Conservation (phyloP, 2,329 filamentous ascomycete genomes). For the Keithomyces neogunnii region DNA sequence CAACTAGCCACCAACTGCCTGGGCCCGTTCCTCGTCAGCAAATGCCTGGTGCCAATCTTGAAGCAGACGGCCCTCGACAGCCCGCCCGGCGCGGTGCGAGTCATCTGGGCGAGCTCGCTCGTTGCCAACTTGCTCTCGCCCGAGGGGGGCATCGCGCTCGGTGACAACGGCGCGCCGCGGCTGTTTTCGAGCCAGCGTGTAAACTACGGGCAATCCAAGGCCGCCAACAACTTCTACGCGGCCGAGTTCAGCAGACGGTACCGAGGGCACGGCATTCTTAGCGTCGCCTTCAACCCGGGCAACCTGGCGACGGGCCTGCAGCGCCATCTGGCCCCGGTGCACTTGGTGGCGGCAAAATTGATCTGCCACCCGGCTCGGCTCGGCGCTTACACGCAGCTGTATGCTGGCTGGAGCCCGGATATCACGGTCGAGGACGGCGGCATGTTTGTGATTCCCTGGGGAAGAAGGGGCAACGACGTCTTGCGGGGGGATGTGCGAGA, state of each 20-base stretch:
- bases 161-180: slow-evolving; percentile 1
- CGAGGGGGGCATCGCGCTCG: slow-evolving; percentile 13
- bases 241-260: slow-evolving; percentile 21
- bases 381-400: slow-evolving; percentile 41
- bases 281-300: slow-evolving; percentile 29
- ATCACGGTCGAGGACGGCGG: slow-evolving; percentile 23
- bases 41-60: slow-evolving; percentile 2
- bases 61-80: slow-evolving; percentile 1
- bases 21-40: slow-evolving; percentile 6
- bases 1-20: slow-evolving; percentile 15
- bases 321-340: slow-evolving; percentile 16
- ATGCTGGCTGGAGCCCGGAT: slow-evolving; percentile 34
- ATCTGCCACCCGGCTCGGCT: slow-evolving; percentile 19
- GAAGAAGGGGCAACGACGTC: slow-evolving; percentile 1
- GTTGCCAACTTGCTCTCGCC: neutral
- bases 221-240: slow-evolving; percentile 22
- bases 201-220: slow-evolving; percentile 19
- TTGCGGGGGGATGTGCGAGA: slow-evolving; percentile 3
- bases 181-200: neutral
- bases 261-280: slow-evolving; percentile 19
- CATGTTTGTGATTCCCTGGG: slow-evolving; percentile 8
- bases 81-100: slow-evolving; percentile 4
- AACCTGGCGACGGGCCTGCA: slow-evolving; percentile 29
- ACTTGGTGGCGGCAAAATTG: slow-evolving; percentile 9
- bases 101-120: slow-evolving; percentile 6